phyloP scores from a whole-genome alignment of 2,329 filamentous ascomycete species.

The Pseudogymnoascus sp. region DNA sequence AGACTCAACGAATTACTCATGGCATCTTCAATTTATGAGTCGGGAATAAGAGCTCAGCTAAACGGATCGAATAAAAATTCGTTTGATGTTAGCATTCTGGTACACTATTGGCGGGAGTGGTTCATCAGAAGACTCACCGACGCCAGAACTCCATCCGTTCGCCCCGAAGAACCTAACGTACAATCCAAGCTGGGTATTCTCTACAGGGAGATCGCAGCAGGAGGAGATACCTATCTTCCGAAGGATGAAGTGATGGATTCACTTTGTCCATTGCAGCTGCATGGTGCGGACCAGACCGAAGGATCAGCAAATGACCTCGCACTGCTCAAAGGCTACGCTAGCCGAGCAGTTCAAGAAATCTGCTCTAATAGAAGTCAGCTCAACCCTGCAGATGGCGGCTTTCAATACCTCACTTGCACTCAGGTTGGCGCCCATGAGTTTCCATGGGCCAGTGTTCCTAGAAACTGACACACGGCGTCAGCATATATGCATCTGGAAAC shows the following conservation, averaged over 20 bases:
- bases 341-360: constrained; percentile 16
- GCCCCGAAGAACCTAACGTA: too few species aligned
- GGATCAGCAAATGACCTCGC: constrained; percentile 13
- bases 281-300: neutral
- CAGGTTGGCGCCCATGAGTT: constrained; percentile 19
- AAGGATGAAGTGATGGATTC: neutral
- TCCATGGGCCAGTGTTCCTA: constrained; percentile 15
- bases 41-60: neutral
- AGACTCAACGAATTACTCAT: too few species aligned
- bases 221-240: constrained; percentile 21
- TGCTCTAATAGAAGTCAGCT: constrained; percentile 21
- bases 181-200: too few species aligned
- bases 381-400: constrained; percentile 14
- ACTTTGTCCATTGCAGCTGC: neutral
- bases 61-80: too few species aligned
- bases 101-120: constrained; percentile 24
- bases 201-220: neutral
- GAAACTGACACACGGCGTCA: neutral
- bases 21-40: neutral
- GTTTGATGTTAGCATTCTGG: constrained; percentile 17
- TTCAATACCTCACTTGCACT: constrained; percentile 23
- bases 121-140: constrained; percentile 9
- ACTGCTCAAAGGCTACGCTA: constrained; percentile 20
- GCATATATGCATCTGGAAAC: neutral
- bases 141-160: neutral